Evolutionary conservation across 345 rosid species (phyloP).

Genomic region (Eucalyptus urophylla): DNA sequence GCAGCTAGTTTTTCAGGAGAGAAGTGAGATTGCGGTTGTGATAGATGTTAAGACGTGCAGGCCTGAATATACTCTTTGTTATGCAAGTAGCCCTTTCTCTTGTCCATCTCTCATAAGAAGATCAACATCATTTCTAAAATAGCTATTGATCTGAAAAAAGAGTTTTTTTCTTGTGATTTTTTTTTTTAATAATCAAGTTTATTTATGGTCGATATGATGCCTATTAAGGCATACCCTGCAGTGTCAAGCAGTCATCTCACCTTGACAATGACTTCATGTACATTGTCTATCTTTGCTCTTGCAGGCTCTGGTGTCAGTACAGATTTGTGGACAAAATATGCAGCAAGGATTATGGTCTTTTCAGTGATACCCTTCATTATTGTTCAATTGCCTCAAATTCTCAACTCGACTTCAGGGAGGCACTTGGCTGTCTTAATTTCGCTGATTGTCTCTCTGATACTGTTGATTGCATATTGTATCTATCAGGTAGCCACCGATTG

Average conservation of each 20-base stretch:
- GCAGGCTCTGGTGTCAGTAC: constrained; percentile 23
- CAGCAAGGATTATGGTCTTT: constrained; percentile 29
- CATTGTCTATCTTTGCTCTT: background rate
- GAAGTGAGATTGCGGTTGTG: background rate
- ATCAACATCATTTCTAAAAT: background rate
- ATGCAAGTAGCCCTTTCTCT: background rate
- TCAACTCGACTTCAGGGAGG: constrained; percentile 20
- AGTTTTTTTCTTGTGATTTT: background rate
- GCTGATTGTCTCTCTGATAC: constrained; percentile 12
- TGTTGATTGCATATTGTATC: constrained; percentile 26
- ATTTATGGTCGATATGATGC: background rate
- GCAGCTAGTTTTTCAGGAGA: background rate
- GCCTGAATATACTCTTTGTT: background rate
- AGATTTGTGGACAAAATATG: constrained; percentile 35
- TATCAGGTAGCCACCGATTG: constrained; percentile 17
- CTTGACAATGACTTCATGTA: background rate
- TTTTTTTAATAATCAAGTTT: background rate
- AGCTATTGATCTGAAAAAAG: background rate
- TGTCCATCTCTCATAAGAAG: background rate
- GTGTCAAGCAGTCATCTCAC: background rate
- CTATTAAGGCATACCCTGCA: background rate
- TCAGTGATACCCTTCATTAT: constrained; percentile 27
- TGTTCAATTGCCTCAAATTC: constrained; percentile 28
- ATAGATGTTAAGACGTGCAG: background rate
- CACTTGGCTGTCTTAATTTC: constrained; percentile 22